Evolutionary conservation across 495 filamentous ascomycete species (phyloP), one percentile per base, ranked within the genome.

Genomic region (Aspergillus bridgeri): DNA sequence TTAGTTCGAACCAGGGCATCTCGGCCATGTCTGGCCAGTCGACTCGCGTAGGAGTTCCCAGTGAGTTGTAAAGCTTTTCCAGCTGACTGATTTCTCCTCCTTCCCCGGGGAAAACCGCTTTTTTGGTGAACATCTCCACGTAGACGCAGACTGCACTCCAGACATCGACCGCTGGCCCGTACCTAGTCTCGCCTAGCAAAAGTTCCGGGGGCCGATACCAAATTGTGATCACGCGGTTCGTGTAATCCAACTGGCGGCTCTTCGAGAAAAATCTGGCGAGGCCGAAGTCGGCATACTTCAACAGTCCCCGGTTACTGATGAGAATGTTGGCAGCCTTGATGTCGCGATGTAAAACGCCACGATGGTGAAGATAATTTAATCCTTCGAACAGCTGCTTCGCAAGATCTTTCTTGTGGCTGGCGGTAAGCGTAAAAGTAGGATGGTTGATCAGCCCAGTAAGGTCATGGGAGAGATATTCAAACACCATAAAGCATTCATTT

Each of bases 401-500:
- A 17, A 99, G 82, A 68, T 98, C 86, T 70, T 99, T 99, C 70
- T 96, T 96, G 62, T 97, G 91, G 0, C 87, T 81, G 9, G 85
- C 77, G 13, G 93, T 89, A 15, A 99, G 84, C 48, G 88, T 87
- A 70, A 95, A 98, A 6, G 87, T 89, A 4, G 95, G 95, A 67
- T 99, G 95, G 63, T 98, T 98, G 58, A 98, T 86, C 17, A 91
- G 73, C 19, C 88, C 88, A 2, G 89, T 93, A 29, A 93, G 77
- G 69, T 99, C 95, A 68, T 99, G 95, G 18, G 93, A 93, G 24
- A 97, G 84, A 68, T 99, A 99, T 68, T 99, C 95, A 60, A 99
- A 99, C 8, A 99, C 95, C 95, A 99, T 99, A 75, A 94, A 98
- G 72, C 95, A 99, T 69, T 98, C 93, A 67, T 97, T 97, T 61